Evolutionary conservation across 192 early-diverging fungal species (phyloP), one percentile per base, ranked within the genome.

Genomic region (Coemansia sp.): DNA sequence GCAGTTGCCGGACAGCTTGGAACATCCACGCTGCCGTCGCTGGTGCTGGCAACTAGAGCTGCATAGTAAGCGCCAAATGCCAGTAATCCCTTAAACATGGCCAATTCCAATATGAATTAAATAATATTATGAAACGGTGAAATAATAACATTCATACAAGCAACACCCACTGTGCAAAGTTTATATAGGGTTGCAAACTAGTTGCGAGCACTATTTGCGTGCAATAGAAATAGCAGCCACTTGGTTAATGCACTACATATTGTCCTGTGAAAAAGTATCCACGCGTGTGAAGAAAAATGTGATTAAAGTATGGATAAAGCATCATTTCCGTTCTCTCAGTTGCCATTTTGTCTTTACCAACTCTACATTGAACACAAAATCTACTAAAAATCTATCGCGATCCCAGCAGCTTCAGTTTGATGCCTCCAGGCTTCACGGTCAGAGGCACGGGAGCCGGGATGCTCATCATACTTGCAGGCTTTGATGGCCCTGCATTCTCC

Each of bases 361-460:
- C 7, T 34, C 31, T 34, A 34, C 31, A 34, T 34, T 34, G 31
- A 34, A 34, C 31, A 34, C 31, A 34, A 34, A 34, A 34, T 34
- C 31, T 34, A 34, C 31, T 34, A 34, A 34, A 31, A 57, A 24
- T 31, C 4, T 64, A 63, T 15, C 24, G 48, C 7, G 74, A 63
- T 10, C 63, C 58, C 31, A 72, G 28, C 57, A 79, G 53, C 58
- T 68, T 71, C 1, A 80, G 60, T 37, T 64, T 74, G 18, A 80
- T 80, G 25, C 70, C 71, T 17, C 71, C 71, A n/a, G 62, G 18
- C 31, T 71, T 80, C 17, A 54, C 36, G 34, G 71, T 26, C 4
- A 55, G 56, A 11, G 77, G 77, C 31, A 74, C 77, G 10, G 71
- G 77, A 21, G 77, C 65, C 4, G 71, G 56, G 23, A 74, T 64